Percentiles rank a stretch among this genome's conserved stretches.
These are phyloP conservation scores for Solanum pennellii DNA, from an alignment of 257 asterid species.

Conservation along the genomic window DNA sequence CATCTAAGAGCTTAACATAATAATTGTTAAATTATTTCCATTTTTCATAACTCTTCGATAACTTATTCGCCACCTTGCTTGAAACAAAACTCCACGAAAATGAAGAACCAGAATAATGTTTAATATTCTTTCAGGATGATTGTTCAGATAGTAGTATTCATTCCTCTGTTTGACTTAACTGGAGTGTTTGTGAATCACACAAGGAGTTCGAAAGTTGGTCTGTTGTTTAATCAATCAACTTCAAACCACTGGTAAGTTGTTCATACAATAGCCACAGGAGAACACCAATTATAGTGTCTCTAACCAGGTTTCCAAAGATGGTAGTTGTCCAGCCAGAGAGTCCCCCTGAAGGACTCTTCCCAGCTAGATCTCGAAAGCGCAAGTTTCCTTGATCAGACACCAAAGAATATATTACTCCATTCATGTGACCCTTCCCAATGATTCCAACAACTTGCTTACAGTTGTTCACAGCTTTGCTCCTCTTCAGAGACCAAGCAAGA, in stretches of 20 bases:
- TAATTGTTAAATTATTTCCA: background rate
- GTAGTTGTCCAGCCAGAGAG: slow-evolving; percentile 33
- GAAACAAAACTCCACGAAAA: background rate
- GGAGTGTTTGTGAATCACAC: background rate
- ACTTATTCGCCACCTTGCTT: background rate
- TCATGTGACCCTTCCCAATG: slow-evolving; percentile 85
- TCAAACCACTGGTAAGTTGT: slow-evolving; percentile 21
- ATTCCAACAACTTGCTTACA: slow-evolving; percentile 77
- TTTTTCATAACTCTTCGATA: background rate
- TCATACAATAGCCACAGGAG: slow-evolving; percentile 65
- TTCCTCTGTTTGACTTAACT: background rate
- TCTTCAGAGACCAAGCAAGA: slow-evolving; percentile 86
- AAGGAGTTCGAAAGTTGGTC: background rate
- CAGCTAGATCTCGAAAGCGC: slow-evolving; percentile 67
- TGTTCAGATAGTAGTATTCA: background rate
- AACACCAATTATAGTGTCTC: slow-evolving; percentile 60
- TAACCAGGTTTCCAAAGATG: slow-evolving; percentile 36
- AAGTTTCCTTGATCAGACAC: slow-evolving; percentile 72
- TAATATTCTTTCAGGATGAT: background rate
- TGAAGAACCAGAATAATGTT: background rate
- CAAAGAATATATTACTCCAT: slow-evolving; percentile 74
- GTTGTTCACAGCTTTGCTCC: slow-evolving; percentile 90
- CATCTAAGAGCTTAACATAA: background rate
- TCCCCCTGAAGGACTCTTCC: slow-evolving; percentile 30
- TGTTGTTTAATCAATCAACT: background rate